Evolutionary conservation across 2,329 filamentous ascomycete genomes (phyloP).

Genomic region (Alternaria brassicicola): DNA sequence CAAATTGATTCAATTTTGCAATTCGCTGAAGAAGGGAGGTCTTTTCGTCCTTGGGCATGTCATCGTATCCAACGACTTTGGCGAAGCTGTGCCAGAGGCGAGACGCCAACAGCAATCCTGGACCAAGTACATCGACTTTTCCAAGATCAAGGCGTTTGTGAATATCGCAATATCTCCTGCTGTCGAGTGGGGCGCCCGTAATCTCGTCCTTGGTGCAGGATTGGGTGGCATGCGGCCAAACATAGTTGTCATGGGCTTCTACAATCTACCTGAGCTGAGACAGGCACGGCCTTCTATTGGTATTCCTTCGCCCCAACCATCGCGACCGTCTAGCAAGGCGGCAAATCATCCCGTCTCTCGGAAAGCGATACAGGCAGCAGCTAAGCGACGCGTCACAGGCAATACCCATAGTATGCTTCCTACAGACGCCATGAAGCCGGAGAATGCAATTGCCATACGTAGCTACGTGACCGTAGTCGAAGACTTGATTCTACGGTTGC

Average conservation of each 20-base stretch:
- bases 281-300: constrained; percentile 63
- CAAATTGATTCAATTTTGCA: constrained; percentile 87
- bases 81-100: constrained; percentile 77
- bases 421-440: constrained; percentile 71
- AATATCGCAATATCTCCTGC: constrained; percentile 83
- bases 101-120: constrained; percentile 80
- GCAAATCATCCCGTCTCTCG: constrained; percentile 34
- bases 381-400: constrained; percentile 53
- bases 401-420: constrained; percentile 66
- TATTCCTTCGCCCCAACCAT: constrained; percentile 58
- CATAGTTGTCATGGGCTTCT: constrained; percentile 80
- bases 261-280: constrained; percentile 78
- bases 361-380: constrained; percentile 43
- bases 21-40: constrained; percentile 85
- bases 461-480: constrained; percentile 84
- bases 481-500: constrained; percentile 76
- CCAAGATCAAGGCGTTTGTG: constrained; percentile 86
- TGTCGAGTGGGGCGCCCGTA: constrained; percentile 83
- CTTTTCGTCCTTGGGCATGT: constrained; percentile 87
- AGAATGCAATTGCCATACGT: constrained; percentile 70
- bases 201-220: constrained; percentile 80
- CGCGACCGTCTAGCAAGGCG: constrained; percentile 39
- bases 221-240: constrained; percentile 89
- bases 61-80: constrained; percentile 84
- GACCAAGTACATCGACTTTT: constrained; percentile 87